These are phyloP conservation scores for Dothidotthia symphoricarpi DNA, from an alignment of 2,329 filamentous ascomycete genomes.

Conservation along the genomic window DNA sequence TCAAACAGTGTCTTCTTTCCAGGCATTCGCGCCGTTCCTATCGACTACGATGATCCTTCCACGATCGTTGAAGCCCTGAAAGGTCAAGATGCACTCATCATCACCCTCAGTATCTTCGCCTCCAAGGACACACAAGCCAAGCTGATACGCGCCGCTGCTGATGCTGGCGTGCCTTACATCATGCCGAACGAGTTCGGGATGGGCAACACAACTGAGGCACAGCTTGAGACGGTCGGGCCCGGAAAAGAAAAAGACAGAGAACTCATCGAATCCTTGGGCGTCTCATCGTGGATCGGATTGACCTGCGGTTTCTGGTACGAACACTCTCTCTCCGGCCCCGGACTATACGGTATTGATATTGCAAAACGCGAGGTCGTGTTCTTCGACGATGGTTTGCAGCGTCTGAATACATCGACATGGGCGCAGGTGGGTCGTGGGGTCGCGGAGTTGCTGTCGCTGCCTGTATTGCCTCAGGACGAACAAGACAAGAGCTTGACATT, in stretches of 20 bases:
- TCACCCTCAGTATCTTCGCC: slow-evolving; percentile 36
- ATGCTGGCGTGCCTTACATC: slow-evolving; percentile 41
- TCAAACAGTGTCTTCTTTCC: slow-evolving; percentile 45
- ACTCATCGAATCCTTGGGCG: slow-evolving; percentile 23
- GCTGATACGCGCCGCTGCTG: slow-evolving; percentile 37
- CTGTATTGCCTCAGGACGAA: slow-evolving; percentile 17
- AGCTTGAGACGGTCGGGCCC: slow-evolving; percentile 7
- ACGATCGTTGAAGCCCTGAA: slow-evolving; percentile 37
- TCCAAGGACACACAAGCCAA: slow-evolving; percentile 31
- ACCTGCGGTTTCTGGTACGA: slow-evolving; percentile 40
- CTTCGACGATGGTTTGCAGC: slow-evolving; percentile 31
- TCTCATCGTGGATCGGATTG: slow-evolving; percentile 25
- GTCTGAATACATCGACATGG: slow-evolving; percentile 35
- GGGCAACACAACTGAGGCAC: slow-evolving; percentile 25
- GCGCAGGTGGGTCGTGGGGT: slow-evolving; percentile 33
- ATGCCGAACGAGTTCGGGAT: slow-evolving; percentile 43
- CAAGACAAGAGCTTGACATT: slow-evolving; percentile 14
- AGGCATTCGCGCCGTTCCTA: slow-evolving; percentile 41
- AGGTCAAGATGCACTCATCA: slow-evolving; percentile 42
- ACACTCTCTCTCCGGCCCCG: slow-evolving; percentile 29
- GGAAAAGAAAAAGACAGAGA: slow-evolving; percentile 12
- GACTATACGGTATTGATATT: slow-evolving; percentile 40
- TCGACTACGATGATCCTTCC: slow-evolving; percentile 52
- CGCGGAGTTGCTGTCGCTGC: slow-evolving; percentile 35
- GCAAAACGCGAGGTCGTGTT: slow-evolving; percentile 28